Percentiles rank a stretch among this genome's conserved stretches.
Evolutionary conservation across 2,329 filamentous ascomycete species (phyloP).

Genomic region (Pseudogymnoascus sp.): DNA sequence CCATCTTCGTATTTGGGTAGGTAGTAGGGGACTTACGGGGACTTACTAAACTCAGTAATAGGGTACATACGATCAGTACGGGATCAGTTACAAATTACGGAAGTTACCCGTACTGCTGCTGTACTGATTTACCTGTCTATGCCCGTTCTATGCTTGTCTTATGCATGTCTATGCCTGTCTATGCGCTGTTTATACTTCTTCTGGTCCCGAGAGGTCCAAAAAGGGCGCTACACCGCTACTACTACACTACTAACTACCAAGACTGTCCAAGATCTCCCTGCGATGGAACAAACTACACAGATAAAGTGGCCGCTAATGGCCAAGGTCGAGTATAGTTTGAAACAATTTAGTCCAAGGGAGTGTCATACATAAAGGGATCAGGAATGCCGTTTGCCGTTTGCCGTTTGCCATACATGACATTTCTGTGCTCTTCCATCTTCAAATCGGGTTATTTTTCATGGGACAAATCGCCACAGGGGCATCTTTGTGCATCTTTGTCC

Average conservation of each 20-base stretch:
- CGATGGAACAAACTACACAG: not conserved
- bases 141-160: not conserved
- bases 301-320: not conserved
- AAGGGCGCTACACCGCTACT: slow-evolving; percentile 3
- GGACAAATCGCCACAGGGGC: not conserved
- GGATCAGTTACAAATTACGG: too few relatives aligned
- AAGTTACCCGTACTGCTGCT: not conserved
- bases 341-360: not conserved
- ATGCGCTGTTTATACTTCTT: slow-evolving; percentile 3
- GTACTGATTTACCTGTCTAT: not conserved
- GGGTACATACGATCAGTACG: not conserved
- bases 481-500: not conserved
- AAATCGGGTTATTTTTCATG: not conserved
- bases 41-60: not conserved
- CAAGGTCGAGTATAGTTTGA: not conserved
- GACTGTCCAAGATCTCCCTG: not conserved
- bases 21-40: not conserved
- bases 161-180: not conserved
- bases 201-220: not conserved
- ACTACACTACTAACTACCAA: not conserved
- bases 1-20: not conserved
- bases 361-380: not conserved
- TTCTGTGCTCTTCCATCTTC: not conserved
- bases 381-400: not conserved
- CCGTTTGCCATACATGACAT: not conserved